Evolutionary conservation across 208 protist species (phyloP).

Genomic region (Leptomonas pyrrhocoris): DNA sequence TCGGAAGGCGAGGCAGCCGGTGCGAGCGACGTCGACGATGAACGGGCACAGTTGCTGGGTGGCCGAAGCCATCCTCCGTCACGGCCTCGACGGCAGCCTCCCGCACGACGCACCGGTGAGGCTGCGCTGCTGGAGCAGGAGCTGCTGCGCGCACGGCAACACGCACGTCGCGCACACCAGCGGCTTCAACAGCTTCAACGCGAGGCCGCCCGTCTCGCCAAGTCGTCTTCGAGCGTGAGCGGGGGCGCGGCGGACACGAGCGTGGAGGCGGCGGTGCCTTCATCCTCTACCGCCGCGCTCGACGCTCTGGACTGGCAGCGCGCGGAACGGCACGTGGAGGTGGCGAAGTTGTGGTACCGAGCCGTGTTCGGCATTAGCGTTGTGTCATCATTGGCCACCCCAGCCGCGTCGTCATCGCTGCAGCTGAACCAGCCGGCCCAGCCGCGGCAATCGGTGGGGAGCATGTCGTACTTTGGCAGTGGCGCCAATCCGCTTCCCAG

Average conservation of each 20-base stretch:
- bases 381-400: conserved; percentile 16
- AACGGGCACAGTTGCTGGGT: conserved; percentile 9
- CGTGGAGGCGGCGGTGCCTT: not conserved
- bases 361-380: conserved; percentile 48
- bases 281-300: not conserved
- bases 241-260: not conserved
- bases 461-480: conserved; percentile 24
- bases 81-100: not conserved
- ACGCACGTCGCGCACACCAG: conserved; percentile 27
- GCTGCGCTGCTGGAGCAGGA: conserved; percentile 27
- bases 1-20: too few species aligned
- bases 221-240: not conserved
- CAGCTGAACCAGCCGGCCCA: conserved; percentile 25
- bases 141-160: conserved; percentile 26
- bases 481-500: conserved; percentile 19
- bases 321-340: conserved; percentile 47
- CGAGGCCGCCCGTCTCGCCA: conserved; percentile 31
- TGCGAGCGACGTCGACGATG: conserved; percentile 10
- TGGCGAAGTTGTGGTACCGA: conserved; percentile 52
- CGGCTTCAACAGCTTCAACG: conserved; percentile 40
- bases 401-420: conserved; percentile 10
- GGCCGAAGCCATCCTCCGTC: not conserved
- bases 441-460: conserved; percentile 12
- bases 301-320: conserved; percentile 19
- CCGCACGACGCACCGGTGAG: conserved; percentile 1